Base-by-base conservation (phyloP, 495 filamentous ascomycete species). In the Tuber melanosporum region DNA sequence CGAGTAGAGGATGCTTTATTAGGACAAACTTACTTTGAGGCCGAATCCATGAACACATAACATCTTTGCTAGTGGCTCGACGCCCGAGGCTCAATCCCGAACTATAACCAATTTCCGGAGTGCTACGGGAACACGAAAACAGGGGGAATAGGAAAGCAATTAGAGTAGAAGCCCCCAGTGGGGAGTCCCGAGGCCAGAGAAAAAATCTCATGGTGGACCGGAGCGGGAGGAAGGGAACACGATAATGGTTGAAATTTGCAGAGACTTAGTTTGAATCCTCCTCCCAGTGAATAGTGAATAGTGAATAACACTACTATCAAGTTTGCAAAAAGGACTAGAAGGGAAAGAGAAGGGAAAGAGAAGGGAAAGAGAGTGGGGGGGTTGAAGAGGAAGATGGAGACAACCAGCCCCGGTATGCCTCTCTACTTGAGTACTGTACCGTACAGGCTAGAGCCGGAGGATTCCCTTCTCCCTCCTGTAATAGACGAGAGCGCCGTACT, bases 1-100 rank as follows among this genome's bases (percentile, higher is more conserved):
- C 3, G 12, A 66, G n/a, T 4, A 32, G 57, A 26, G 57, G 32
- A 66, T 66, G n/a, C n/a, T 3, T 32, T 32, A 66, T 66, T 32
- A 6, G 57, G 32, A 32, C 12, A 71, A 76, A 76, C 78, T 39
- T 74, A 80, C 78, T 80, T 71, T 80, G 78, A 20, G 78, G 78
- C 45, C 78, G 73, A 42, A 76, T 46, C 78, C 78, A 80, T 20
- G 36, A 36, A 44, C 78, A 80, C 26, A 80, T 80, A 32, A 42
- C 26, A 19, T 73, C 73, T 20, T 26, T 73, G 19, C 42, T 71
- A 44, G 47, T 26, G 2, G 77, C 43, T 46, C 71, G 10, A 44
- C 73, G 20, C 52, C 73, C 71, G 62, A 39, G 42, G 41, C 62
- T 41, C 78, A 36, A 44, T 42, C 45, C 57, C n/a, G 52, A 62